Evolutionary conservation across 805 yeast species (phyloP), one percentile per base, ranked within the genome.

Genomic region (Pichia rugopelliculosa): DNA sequence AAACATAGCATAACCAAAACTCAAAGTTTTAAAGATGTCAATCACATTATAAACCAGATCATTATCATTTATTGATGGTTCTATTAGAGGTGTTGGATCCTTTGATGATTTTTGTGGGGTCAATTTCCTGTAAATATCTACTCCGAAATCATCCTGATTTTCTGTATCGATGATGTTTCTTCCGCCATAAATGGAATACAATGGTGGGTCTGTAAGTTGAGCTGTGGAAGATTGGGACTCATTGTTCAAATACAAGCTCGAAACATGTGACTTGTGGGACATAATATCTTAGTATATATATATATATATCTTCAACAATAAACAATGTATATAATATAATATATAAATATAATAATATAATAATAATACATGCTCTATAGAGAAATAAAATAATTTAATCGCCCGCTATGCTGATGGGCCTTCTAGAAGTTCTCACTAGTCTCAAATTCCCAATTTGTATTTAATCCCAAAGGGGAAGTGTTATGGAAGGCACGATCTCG

Each of bases 101-200:
- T 27, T 12, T 27, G 17, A 7, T 4, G n/a, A 5, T 13, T 27
- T 27, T 27, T 4, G 33, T 27, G 33, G 17, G 4, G n/a, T 27
- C 8, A 13, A 3, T 15, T 27, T n/a, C 7, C 17, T 7, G 15
- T 27, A 27, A 27, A 27, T 17, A 12, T 27, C 33, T 5, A 27
- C 33, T 27, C 33, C 33, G 33, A 27, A 27, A 7, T 54, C 58
- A 6, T 53, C 55, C 12, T 53, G 54, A 25, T 50, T 55, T 23
- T 57, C 61, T 27, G 50, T 53, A 18, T 50, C 50, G 13, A 56
- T 42, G 13, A 52, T 53, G 20, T 46, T 49, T 33, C 51, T 47
- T 36, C 60, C 58, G 2, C 63, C 62, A 48, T 59, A 64, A 21
- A 62, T 55, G 2, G 59, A 43, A 39, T 55, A 62, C 21, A 64